Evolutionary conservation across 2,329 filamentous ascomycete genomes (phyloP).

Genomic region (Aaosphaeria arxii): DNA sequence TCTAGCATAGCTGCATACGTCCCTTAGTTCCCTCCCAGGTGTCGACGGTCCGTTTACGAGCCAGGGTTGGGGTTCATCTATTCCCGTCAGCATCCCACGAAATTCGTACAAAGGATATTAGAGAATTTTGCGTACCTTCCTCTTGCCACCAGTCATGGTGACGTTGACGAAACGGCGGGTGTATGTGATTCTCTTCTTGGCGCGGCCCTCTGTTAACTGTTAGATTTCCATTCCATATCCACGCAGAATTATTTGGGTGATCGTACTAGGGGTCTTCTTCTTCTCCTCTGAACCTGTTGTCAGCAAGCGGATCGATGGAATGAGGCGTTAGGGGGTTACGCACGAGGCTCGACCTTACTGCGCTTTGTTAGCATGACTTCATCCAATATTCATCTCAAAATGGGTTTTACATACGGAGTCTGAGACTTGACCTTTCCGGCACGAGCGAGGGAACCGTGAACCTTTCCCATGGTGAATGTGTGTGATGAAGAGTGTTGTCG

Average conservation of each 20-base stretch:
- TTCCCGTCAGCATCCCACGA: not conserved
- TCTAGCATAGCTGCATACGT: constrained; percentile 27
- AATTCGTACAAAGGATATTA: not conserved
- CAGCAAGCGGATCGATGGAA: not conserved
- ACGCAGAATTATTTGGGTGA: too few relatives aligned
- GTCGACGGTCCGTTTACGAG: constrained; percentile 49
- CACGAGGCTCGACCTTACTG: not conserved
- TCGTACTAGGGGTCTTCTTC: constrained; percentile 75
- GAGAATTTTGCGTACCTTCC: constrained; percentile 68
- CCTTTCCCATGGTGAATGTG: constrained; percentile 69
- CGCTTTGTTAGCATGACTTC: not conserved
- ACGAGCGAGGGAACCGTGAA: constrained; percentile 92
- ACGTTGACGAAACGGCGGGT: constrained; percentile 98
- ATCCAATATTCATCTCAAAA: not conserved
- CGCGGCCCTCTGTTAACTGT: constrained; percentile 65
- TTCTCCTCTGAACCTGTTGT: constrained; percentile 70
- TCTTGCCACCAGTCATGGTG: constrained; percentile 95
- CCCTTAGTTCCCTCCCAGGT: constrained; percentile 11
- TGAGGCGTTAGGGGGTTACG: constrained; percentile 16
- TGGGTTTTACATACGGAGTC: constrained; percentile 74
- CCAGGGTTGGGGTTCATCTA: constrained; percentile 88
- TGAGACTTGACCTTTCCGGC: constrained; percentile 98
- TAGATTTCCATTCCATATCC: too few relatives aligned
- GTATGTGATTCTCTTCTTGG: constrained; percentile 95
- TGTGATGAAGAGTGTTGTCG: constrained; percentile 21